phyloP scores from a whole-genome alignment of 208 protist genomes.

The Acanthamoeba sp. region DNA sequence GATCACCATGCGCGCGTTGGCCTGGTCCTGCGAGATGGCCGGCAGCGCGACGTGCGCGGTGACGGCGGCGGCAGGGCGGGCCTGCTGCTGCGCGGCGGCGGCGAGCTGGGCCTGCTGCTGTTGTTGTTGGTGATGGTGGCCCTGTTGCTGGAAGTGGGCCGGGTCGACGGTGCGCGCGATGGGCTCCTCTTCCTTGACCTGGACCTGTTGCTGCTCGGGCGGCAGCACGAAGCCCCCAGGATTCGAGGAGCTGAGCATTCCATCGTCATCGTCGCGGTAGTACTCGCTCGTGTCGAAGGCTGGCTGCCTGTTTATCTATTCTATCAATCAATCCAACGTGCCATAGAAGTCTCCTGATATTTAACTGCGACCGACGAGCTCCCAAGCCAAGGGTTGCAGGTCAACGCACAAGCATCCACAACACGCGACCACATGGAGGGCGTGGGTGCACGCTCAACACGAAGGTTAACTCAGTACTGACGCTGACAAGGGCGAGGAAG shows the following conservation, averaged over 20 bases:
- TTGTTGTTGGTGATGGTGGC: not conserved
- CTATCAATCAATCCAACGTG: no score
- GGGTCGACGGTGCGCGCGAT: not conserved
- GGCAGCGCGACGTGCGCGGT: not conserved
- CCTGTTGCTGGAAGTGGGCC: slow-evolving; percentile 33
- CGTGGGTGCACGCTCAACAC: no score
- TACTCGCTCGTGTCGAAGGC: slow-evolving; percentile 27
- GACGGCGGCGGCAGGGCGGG: not conserved
- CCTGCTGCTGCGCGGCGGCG: not conserved
- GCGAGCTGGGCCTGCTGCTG: not conserved
- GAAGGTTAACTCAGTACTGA: no score
- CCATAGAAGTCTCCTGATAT: no score
- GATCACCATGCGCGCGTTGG: slow-evolving; percentile 66
- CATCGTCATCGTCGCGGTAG: slow-evolving; percentile 29
- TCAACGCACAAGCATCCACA: no score
- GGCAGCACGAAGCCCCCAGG: slow-evolving; percentile 10
- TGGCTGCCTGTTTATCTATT: not conserved
- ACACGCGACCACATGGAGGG: no score
- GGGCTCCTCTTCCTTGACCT: not conserved
- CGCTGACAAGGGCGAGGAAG: no score
- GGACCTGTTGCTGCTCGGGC: not conserved
- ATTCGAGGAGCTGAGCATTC: not conserved
- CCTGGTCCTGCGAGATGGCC: slow-evolving; percentile 60
- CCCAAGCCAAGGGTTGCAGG: no score
- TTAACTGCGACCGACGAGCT: no score